A percentile compares a stretch with the other conserved stretches of the same genome.
phyloP scores from a whole-genome alignment of 306 rosid species.

The Myrica gale region DNA sequence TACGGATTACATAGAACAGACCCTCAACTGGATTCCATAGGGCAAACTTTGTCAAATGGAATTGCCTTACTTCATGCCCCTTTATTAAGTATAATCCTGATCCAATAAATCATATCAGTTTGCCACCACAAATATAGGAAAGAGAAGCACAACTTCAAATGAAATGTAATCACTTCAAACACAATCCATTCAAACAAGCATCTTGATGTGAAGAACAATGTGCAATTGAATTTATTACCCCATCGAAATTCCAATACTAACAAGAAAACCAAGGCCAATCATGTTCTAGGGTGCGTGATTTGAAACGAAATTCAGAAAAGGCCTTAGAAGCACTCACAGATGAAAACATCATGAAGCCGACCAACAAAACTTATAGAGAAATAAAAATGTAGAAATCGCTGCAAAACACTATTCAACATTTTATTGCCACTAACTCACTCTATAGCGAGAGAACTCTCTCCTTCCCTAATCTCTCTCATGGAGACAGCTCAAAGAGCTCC shows the following conservation, averaged over 20 bases:
- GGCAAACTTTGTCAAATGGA: slow-evolving; percentile 23
- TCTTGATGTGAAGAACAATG: neutral
- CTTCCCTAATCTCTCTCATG: neutral
- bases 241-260: slow-evolving; percentile 21
- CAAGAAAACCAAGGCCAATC: slow-evolving; percentile 9
- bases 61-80: slow-evolving; percentile 25
- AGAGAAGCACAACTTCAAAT: neutral
- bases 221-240: neutral
- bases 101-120: slow-evolving; percentile 30
- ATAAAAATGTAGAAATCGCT: slow-evolving; percentile 4
- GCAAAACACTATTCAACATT: neutral
- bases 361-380: slow-evolving; percentile 1
- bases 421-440: slow-evolving; percentile 15
- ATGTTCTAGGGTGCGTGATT: neutral
- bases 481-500: neutral
- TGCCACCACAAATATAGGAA: slow-evolving; percentile 13
- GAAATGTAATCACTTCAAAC: neutral
- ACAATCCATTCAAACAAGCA: neutral
- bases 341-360: slow-evolving; percentile 13
- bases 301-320: neutral
- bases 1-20: slow-evolving; percentile 11
- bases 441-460: neutral
- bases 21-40: slow-evolving; percentile 9
- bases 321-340: neutral
- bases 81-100: slow-evolving; percentile 46